Conservation (phyloP, 2,329 filamentous ascomycete species). For the Blumeria hordei region DNA sequence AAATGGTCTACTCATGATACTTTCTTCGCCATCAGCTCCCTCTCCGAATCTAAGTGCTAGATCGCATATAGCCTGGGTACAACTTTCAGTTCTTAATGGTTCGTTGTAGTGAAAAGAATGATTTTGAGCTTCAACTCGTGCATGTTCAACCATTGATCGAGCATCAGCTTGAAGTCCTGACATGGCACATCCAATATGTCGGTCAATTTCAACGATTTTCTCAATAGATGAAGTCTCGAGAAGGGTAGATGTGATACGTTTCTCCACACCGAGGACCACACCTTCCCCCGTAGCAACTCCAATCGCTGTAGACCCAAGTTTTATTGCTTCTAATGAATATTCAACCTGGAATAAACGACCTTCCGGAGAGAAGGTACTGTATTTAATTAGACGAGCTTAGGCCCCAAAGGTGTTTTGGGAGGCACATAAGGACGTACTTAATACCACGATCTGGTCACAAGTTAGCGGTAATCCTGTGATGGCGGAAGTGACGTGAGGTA, state of each 20-base stretch:
- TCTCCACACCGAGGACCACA: constrained; percentile 92
- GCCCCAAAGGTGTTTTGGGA: no score
- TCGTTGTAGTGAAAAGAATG: constrained; percentile 98
- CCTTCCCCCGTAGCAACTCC: constrained; percentile 89
- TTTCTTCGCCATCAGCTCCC: constrained; percentile 92
- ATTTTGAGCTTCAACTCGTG: constrained; percentile 88
- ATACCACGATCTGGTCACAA: constrained; percentile 67
- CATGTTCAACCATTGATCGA: constrained; percentile 93
- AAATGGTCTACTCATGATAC: constrained; percentile 94
- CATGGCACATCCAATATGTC: constrained; percentile 98
- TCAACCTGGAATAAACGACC: constrained; percentile 99
- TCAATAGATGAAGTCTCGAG: constrained; percentile 95
- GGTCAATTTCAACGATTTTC: constrained; percentile 98
- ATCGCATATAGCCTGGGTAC: constrained; percentile 96
- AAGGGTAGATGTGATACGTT: constrained; percentile 91
- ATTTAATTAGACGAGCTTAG: no score
- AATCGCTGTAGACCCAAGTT: constrained; percentile 94
- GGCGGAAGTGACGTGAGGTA: constrained; percentile 1
- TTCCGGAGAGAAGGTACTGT: constrained; percentile 95
- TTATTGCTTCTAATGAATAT: constrained; percentile 99
- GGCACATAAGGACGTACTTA: constrained; percentile 38
- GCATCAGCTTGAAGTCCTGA: constrained; percentile 92
- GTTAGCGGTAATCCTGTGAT: constrained; percentile 11
- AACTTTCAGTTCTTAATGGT: constrained; percentile 82
- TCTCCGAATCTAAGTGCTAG: constrained; percentile 89